Base-by-base conservation (phyloP, 768 basidiomycete species). In the Suillus decipiens region DNA sequence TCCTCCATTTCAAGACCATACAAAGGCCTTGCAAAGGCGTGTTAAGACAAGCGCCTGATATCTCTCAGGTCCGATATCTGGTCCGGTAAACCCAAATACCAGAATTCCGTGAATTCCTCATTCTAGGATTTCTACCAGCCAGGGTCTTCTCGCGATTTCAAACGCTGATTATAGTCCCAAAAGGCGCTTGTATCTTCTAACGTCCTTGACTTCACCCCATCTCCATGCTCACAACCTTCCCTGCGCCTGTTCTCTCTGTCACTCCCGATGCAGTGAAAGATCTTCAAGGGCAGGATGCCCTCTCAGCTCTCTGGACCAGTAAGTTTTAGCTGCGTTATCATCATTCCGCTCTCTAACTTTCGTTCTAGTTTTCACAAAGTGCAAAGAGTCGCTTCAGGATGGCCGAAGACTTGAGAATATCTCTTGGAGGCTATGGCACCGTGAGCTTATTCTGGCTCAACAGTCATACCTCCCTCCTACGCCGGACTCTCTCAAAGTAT, bases 391-490 rank as follows among this genome's bases (percentile, higher is more conserved):
- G 1, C 78, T 95, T 3, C 83, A 89, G 68, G 89, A 95, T 68
- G 94, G 94, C n/a, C 82, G 80, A 7, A 78, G 93, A 34, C 82
- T 95, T 34, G 93, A 95, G 77, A 94, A 96, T 70, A 88, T 95
- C 60, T 87, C 90, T 3, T 96, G 93, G 93, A 80, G 93, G 59
- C 78, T 95, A 9, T 92, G 92, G 89, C 85, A 89, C 72, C 83
- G 86, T 66, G 85, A 90, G 65, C 78, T 89, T 70, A 73, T 80
- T 59, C 72, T 77, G 36, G 65, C 76, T 34, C 77, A 76, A 39
- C 24, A 53, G 24, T 14, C 70, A n/a, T 71, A 63, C 54, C 72
- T 68, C 14, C 71, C 74, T 1, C 64, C 71, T 45, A 73, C 75
- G 10, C 75, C 76, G 14, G 71, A 75, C 43, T 69, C 72, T 1